phyloP scores from a whole-genome alignment of 2,329 filamentous ascomycete genomes.

The Byssothecium circinans region DNA sequence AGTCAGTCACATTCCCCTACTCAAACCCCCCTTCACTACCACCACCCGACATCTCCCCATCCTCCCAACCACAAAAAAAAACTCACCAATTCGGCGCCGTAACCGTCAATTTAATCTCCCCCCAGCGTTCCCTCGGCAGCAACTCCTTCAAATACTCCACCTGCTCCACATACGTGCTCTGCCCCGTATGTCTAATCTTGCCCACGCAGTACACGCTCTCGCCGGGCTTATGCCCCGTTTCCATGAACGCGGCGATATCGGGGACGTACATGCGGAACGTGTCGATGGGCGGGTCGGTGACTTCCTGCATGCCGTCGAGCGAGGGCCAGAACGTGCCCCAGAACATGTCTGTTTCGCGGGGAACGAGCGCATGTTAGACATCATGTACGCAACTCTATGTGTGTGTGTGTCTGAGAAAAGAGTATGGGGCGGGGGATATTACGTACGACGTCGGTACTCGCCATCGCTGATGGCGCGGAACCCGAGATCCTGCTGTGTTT shows the following conservation, averaged over 20 bases:
- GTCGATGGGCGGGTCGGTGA: slow-evolving; percentile 50
- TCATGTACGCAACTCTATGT: too few species aligned
- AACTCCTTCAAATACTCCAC: slow-evolving; percentile 60
- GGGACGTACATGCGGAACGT: slow-evolving; percentile 61
- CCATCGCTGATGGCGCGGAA: slow-evolving; percentile 67
- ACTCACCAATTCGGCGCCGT: slow-evolving; percentile 51
- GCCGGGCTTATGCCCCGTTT: slow-evolving; percentile 57
- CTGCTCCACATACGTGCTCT: slow-evolving; percentile 57
- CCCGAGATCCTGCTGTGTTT: slow-evolving; percentile 62
- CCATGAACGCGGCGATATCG: slow-evolving; percentile 62
- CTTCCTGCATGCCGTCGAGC: slow-evolving; percentile 55
- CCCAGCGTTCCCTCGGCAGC: slow-evolving; percentile 60
- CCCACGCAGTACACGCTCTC: slow-evolving; percentile 58
- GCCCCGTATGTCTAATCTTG: slow-evolving; percentile 58
- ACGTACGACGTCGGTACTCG: slow-evolving; percentile 62
- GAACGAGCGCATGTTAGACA: too few species aligned
- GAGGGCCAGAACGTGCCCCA: slow-evolving; percentile 57
- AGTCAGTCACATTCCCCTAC: not conserved
- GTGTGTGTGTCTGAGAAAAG: too few species aligned
- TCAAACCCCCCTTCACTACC: not conserved
- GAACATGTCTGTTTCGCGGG: too few species aligned
- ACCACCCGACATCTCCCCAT: not conserved
- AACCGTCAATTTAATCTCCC: slow-evolving; percentile 67
- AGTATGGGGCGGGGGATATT: too few species aligned
- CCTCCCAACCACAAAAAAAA: too few species aligned